Evolutionary conservation across 2,329 filamentous ascomycete genomes (phyloP).

Genomic region (Phialocephala sp.): DNA sequence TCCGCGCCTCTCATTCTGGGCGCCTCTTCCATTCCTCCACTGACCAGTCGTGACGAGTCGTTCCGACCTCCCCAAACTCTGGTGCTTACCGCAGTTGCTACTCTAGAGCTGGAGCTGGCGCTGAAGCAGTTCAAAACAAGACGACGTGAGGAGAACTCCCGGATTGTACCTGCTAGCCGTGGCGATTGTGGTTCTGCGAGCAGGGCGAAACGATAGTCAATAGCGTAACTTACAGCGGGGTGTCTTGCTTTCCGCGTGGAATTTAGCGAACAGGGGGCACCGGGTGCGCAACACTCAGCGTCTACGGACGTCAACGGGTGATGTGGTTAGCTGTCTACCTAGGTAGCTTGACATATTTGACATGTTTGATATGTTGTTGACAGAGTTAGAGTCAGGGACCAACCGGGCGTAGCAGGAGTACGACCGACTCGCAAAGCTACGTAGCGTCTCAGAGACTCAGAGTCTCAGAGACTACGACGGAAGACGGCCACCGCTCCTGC

Average conservation of each 20-base stretch:
- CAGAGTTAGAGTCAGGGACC: background rate
- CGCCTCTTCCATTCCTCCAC: slow-evolving; percentile 7
- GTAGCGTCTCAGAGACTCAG: background rate
- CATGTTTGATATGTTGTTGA: background rate
- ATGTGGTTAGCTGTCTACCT: background rate
- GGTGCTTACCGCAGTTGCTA: slow-evolving; percentile 7
- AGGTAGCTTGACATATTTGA: slow-evolving; percentile 1
- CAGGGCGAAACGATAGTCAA: background rate
- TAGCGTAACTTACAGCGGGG: background rate
- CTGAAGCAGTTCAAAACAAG: background rate
- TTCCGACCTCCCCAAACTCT: background rate
- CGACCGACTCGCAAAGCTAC: background rate
- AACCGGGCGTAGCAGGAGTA: background rate
- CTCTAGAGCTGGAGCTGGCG: slow-evolving; percentile 1
- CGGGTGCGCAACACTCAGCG: background rate
- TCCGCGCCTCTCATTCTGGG: slow-evolving; percentile 19
- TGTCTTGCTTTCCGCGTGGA: background rate
- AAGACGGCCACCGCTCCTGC: background rate
- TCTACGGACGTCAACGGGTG: background rate
- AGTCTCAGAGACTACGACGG: too few relatives aligned
- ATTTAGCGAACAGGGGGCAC: background rate
- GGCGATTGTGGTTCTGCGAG: background rate
- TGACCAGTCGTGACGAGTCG: background rate
- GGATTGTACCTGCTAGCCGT: background rate
- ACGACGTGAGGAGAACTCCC: background rate